Evolutionary conservation across 2,329 filamentous ascomycete species (phyloP).

Genomic region (Blumeria graminis): DNA sequence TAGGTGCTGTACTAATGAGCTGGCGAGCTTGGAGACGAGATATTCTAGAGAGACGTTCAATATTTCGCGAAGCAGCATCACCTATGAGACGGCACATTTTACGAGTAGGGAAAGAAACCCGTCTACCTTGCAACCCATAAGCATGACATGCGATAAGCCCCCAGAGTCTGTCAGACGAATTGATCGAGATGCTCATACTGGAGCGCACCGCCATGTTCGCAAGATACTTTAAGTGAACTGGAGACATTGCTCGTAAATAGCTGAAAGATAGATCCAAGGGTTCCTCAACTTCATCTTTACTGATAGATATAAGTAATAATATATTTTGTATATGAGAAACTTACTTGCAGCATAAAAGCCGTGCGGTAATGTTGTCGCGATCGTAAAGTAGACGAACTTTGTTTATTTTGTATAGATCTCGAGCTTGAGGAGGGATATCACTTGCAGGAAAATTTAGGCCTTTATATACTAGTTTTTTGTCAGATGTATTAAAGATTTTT

Average conservation of each 20-base stretch:
- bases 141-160: conserved; percentile 70
- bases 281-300: conserved; percentile 43
- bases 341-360: conserved; percentile 47
- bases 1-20: conserved; percentile 64
- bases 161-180: conserved; percentile 67
- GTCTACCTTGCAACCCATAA: conserved; percentile 55
- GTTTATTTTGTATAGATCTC: conserved; percentile 77
- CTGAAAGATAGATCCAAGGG: conserved; percentile 51
- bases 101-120: conserved; percentile 74
- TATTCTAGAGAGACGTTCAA: conserved; percentile 68
- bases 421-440: conserved; percentile 64
- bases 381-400: conserved; percentile 76
- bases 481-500: neutral
- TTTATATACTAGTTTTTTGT: neutral
- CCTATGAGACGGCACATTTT: conserved; percentile 82
- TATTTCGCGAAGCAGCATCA: conserved; percentile 66
- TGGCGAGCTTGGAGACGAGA: conserved; percentile 68
- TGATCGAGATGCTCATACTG: conserved; percentile 86
- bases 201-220: conserved; percentile 77
- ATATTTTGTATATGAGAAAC: neutral
- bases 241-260: conserved; percentile 71
- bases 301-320: conserved; percentile 10
- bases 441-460: conserved; percentile 61
- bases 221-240: conserved; percentile 72
- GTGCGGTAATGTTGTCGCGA: conserved; percentile 52